A percentile compares a stretch with the other conserved stretches of the same genome.
These are phyloP conservation scores for Cryptosporidium tyzzeri DNA, from an alignment of 169 alveolate genomes.

Conservation along the genomic window DNA sequence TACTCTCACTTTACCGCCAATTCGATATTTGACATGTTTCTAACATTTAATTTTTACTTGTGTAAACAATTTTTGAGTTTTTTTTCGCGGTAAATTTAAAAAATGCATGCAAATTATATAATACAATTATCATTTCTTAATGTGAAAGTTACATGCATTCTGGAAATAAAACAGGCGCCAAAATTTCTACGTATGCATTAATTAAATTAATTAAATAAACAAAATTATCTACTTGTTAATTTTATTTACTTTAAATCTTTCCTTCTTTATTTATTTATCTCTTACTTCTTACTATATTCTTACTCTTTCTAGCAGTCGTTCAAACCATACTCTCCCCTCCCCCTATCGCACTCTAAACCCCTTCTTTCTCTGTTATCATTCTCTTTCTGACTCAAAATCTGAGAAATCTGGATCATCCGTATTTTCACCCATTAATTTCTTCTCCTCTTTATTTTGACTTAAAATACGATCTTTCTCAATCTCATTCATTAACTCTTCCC, in stretches of 20 bases:
- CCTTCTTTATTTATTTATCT: too few relatives aligned
- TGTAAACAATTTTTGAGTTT: too few relatives aligned
- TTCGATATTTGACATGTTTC: too few relatives aligned
- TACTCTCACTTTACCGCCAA: too few relatives aligned
- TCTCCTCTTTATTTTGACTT: slow-evolving; percentile 45
- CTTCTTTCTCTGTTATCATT: background rate
- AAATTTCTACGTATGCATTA: background rate
- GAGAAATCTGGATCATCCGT: background rate
- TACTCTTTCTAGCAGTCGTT: too few relatives aligned
- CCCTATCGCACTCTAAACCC: background rate
- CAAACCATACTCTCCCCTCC: background rate
- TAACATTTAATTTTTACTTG: too few relatives aligned
- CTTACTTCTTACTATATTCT: too few relatives aligned
- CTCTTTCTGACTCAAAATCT: background rate
- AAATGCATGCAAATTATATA: too few relatives aligned
- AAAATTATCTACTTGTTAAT: background rate
- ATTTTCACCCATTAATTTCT: background rate
- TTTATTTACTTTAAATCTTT: too few relatives aligned
- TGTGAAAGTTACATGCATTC: background rate
- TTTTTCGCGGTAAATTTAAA: too few relatives aligned
- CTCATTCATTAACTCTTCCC: slow-evolving; percentile 82
- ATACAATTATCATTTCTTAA: too few relatives aligned
- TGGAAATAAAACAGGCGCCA: background rate
- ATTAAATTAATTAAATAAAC: too few relatives aligned
- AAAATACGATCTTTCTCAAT: slow-evolving; percentile 74